Percentiles rank a stretch among this genome's conserved stretches.
Conservation (phyloP, 2,329 filamentous ascomycete species). For the Monosporascus sp. region DNA sequence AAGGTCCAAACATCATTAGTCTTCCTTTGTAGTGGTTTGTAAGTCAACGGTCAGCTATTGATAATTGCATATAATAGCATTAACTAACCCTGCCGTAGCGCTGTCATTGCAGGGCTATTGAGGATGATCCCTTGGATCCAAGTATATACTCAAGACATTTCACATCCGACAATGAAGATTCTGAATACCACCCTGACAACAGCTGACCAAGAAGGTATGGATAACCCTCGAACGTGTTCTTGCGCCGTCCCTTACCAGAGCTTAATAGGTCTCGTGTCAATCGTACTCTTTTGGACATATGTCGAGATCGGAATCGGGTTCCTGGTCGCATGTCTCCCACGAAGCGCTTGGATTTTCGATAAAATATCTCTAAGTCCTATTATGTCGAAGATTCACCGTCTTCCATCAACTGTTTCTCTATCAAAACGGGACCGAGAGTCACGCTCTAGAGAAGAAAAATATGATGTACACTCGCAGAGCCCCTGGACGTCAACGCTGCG, state of each 20-base stretch:
- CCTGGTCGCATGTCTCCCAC: background rate
- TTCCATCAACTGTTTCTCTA: too few relatives aligned
- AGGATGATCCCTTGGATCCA: background rate
- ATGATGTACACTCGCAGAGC: too few relatives aligned
- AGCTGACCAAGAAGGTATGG: background rate
- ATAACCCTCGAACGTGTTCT: too few relatives aligned
- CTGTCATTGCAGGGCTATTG: background rate
- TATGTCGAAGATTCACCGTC: too few relatives aligned
- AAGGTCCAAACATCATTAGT: background rate
- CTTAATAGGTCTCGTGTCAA: background rate
- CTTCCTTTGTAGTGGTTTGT: background rate
- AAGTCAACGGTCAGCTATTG: too few relatives aligned
- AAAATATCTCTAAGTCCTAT: background rate
- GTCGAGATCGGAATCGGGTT: background rate
- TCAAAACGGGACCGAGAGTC: too few relatives aligned
- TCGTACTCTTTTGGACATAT: background rate
- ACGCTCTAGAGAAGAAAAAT: too few relatives aligned
- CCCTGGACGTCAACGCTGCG: too few relatives aligned
- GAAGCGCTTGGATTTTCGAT: background rate
- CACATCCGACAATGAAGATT: background rate
- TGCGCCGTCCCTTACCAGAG: background rate
- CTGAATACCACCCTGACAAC: background rate
- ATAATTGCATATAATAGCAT: too few relatives aligned
- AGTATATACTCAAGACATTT: background rate
- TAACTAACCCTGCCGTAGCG: too few relatives aligned